These are phyloP conservation scores for Baorangia bicolor DNA, from an alignment of 768 basidiomycete species.

Conservation along the genomic window DNA sequence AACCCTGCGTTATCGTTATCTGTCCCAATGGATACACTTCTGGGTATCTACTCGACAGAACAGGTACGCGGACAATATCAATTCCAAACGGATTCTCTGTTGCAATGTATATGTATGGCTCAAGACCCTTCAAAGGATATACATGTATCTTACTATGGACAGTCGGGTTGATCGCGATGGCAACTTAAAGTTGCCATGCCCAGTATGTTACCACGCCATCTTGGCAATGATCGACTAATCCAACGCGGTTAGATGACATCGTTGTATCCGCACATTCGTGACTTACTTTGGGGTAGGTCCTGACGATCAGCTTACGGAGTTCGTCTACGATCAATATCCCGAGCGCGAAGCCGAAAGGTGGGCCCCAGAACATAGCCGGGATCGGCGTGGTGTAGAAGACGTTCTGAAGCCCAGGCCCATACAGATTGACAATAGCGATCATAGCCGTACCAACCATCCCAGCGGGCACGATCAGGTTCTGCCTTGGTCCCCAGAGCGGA, in stretches of 20 bases:
- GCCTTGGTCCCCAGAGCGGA: slow-evolving; percentile 47
- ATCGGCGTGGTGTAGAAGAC: slow-evolving; percentile 46
- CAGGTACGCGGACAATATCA: background rate
- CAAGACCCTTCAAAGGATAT: background rate
- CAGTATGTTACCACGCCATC: slow-evolving; percentile 36
- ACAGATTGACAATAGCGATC: slow-evolving; percentile 43
- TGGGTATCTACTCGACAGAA: background rate
- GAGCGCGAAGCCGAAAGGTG: slow-evolving; percentile 44
- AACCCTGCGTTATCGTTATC: background rate
- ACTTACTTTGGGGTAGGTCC: slow-evolving; percentile 42
- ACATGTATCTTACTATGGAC: background rate
- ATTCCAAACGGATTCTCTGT: background rate
- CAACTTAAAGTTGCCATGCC: background rate
- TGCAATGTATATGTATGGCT: background rate
- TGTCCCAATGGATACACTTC: background rate
- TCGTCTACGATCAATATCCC: slow-evolving; percentile 44
- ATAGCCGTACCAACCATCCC: slow-evolving; percentile 43
- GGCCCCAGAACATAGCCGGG: slow-evolving; percentile 48
- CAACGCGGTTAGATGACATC: slow-evolving; percentile 6
- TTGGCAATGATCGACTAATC: slow-evolving; percentile 37
- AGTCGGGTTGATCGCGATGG: background rate
- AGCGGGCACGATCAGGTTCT: slow-evolving; percentile 38
- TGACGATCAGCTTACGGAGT: slow-evolving; percentile 43
- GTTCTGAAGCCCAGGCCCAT: slow-evolving; percentile 43
- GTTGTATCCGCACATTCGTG: background rate